Percentiles rank a stretch among this genome's conserved stretches.
Evolutionary conservation across 768 basidiomycete genomes (phyloP).

Genomic region (Pleurotus giganteus): DNA sequence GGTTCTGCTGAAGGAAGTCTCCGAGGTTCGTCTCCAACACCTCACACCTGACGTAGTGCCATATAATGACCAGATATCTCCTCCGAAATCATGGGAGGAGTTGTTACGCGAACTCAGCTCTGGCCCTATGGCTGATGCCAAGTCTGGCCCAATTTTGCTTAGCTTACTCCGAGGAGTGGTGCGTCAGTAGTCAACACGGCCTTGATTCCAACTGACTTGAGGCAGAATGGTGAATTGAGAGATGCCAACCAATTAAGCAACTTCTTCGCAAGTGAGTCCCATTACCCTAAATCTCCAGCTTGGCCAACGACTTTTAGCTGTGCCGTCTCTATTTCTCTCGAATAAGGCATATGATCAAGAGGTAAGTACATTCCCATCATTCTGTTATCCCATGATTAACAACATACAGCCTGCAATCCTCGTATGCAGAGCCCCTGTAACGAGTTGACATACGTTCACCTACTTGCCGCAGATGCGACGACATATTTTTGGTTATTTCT

Average conservation of each 20-base stretch:
- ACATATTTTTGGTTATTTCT: constrained; percentile 81
- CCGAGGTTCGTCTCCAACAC: constrained; percentile 49
- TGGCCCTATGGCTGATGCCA: constrained; percentile 43
- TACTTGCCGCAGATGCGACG: constrained; percentile 52
- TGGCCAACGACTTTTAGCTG: constrained; percentile 31
- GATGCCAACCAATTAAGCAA: constrained; percentile 60
- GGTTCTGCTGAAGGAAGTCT: constrained; percentile 64
- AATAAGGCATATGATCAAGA: constrained; percentile 49
- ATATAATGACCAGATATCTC: constrained; percentile 50
- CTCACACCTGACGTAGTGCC: background rate
- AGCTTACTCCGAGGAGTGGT: constrained; percentile 41
- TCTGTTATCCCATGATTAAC: background rate
- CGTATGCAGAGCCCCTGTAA: constrained; percentile 18
- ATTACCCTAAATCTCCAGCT: background rate
- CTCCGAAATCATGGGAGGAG: constrained; percentile 55
- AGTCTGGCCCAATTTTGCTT: constrained; percentile 43
- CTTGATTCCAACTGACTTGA: background rate
- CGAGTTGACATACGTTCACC: background rate
- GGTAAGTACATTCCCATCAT: constrained; percentile 25
- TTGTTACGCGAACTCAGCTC: constrained; percentile 41
- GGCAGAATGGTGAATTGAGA: constrained; percentile 47
- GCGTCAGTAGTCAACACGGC: constrained; percentile 5
- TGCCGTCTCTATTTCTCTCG: constrained; percentile 57
- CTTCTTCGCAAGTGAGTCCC: constrained; percentile 52
- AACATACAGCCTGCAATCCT: constrained; percentile 25